Evolutionary conservation across 129 eudicot genomes (phyloP), one percentile per base, ranked within the genome.

Genomic region (Flaveria trinervia): DNA sequence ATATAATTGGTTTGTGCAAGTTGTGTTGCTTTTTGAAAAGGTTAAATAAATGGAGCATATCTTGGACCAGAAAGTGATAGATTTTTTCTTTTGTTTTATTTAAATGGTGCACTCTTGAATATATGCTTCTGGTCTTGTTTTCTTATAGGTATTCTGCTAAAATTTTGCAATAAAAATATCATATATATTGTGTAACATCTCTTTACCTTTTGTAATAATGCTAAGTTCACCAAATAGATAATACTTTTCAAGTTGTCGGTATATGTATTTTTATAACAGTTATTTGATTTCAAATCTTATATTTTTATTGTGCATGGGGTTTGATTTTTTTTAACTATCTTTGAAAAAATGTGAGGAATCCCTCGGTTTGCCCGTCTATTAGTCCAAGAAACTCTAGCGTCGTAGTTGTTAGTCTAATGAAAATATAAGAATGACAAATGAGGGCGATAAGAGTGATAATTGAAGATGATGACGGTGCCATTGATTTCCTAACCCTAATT

Each of bases 61-160:
- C 65, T 57, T 57, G 65, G 14, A 25, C 15, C 6, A 57, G 15
- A 20, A 57, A 22, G 30, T 9, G 33, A 57, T 3, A 22, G 13
- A 9, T 22, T 20, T 57, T 20, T 20, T 57, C 11, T 10, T 10
- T 22, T 11, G 2, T 57, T 9, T 20, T 22, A 20, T 57, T 20
- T 57, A 30, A 22, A 20, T 57, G 16, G 16, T 49, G 54, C 14
- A 49, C n/a, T 2, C 54, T 49, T 57, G 65, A 22, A 57, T 23
- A 57, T 57, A 57, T 57, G 65, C 65, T 57, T 57, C 12, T 13
- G 20, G 45, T 33, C 69, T 64, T 64, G 69, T 28, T 25, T 14
- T 64, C 12, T 7, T 64, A 17, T 23, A 16, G 17, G 16, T 5
- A 45, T 5, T 45, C 2, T 45, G 49, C 49, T 45, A 5, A 64